Conservation (phyloP, 2,329 filamentous ascomycete genomes). For the Scedosporium apiospermum region DNA sequence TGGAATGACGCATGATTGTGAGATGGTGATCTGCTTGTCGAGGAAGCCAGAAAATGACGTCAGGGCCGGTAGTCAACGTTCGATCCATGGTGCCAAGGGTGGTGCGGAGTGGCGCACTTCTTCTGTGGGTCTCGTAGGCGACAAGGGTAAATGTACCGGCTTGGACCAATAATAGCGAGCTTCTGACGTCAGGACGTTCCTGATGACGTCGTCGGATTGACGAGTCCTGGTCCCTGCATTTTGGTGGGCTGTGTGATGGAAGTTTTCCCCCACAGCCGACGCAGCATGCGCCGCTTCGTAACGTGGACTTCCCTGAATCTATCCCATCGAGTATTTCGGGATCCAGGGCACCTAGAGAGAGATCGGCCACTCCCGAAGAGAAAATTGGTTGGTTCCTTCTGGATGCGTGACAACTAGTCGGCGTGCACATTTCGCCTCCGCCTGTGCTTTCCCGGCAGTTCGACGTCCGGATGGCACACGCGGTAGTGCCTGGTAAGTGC, state of each 20-base stretch:
- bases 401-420: not conserved
- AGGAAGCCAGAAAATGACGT: no score
- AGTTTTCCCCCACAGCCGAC: no score
- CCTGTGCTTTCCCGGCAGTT: conserved; percentile 60
- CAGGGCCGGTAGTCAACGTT: no score
- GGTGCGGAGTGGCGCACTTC: no score
- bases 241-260: not conserved
- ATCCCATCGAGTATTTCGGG: no score
- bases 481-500: conserved; percentile 90
- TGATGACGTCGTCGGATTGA: not conserved
- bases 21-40: not conserved
- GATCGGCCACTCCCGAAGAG: no score
- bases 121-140: no score
- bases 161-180: not conserved
- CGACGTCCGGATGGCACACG: conserved; percentile 84
- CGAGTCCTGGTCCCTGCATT: not conserved
- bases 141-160: no score
- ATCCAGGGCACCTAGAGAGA: no score
- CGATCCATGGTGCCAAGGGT: no score
- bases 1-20: not conserved
- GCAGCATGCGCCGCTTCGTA: no score
- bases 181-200: not conserved
- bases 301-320: no score
- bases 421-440: conserved; percentile 13
- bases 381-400: not conserved